Conservation (phyloP, 768 basidiomycete species). For the Podaxis sp. region DNA sequence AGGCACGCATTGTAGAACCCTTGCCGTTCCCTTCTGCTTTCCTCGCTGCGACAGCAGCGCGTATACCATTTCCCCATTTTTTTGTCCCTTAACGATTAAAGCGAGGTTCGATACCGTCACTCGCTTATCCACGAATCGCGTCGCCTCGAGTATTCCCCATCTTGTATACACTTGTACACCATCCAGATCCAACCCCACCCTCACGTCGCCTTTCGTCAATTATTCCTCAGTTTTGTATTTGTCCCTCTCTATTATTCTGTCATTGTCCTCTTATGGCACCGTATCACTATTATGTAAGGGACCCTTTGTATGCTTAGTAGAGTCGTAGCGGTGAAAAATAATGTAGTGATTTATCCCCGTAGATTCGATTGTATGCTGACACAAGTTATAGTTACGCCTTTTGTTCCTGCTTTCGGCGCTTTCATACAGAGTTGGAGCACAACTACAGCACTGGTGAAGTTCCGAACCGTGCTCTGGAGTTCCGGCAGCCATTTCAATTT, state of each 20-base stretch:
- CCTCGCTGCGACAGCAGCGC: background rate
- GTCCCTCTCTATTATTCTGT: background rate
- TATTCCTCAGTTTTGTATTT: background rate
- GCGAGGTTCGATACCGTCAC: conserved; percentile 3
- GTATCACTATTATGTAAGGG: conserved; percentile 12
- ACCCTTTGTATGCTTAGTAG: conserved; percentile 12
- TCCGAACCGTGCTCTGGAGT: too few species aligned
- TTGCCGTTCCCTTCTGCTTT: conserved; percentile 8
- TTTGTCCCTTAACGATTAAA: background rate
- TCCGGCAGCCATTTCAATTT: too few species aligned
- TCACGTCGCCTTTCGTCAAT: background rate
- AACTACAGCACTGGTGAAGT: too few species aligned
- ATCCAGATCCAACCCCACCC: background rate
- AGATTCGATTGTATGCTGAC: too few species aligned
- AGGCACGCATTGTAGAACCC: conserved; percentile 14
- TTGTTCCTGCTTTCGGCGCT: too few species aligned
- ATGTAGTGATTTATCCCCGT: background rate
- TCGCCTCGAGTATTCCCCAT: background rate
- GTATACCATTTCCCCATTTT: conserved; percentile 1
- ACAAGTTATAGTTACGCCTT: too few species aligned
- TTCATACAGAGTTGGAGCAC: too few species aligned
- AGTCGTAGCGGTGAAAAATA: background rate
- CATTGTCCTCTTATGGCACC: background rate
- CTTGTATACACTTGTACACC: conserved; percentile 15
- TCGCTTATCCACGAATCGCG: background rate